Evolutionary conservation across 2,329 filamentous ascomycete species (phyloP).

Genomic region (Fusarium avenaceum): DNA sequence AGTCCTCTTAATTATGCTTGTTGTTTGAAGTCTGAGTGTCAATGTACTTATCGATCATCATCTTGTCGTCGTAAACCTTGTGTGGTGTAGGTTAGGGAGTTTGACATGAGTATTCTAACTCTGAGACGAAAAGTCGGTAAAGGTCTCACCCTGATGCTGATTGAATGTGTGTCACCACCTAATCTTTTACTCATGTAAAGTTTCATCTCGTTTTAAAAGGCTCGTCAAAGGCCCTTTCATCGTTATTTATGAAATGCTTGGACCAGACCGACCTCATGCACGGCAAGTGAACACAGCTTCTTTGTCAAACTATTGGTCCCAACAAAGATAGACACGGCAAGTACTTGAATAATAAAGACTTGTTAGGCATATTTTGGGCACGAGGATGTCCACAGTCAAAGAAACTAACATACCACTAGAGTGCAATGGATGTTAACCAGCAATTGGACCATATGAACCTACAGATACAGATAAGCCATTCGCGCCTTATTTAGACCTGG

Average conservation of each 20-base stretch:
- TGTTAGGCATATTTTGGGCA: background rate
- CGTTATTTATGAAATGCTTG: conserved; percentile 16
- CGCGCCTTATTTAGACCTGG: conserved; percentile 1
- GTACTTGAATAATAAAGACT: background rate
- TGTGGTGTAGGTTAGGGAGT: conserved; percentile 16
- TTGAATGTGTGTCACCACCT: background rate
- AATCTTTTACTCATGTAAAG: background rate
- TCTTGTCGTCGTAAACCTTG: background rate
- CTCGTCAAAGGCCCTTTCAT: background rate
- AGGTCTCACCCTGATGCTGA: background rate
- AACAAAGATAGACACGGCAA: conserved; percentile 2
- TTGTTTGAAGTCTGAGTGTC: background rate
- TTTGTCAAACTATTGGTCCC: background rate
- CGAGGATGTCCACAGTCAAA: conserved; percentile 15
- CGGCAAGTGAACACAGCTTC: conserved; percentile 16
- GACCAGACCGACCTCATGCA: conserved; percentile 36
- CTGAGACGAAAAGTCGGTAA: background rate
- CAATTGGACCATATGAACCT: too few species aligned
- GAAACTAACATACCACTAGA: conserved; percentile 10
- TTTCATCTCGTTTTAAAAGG: background rate
- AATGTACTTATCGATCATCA: too few species aligned
- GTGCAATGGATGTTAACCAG: conserved; percentile 2
- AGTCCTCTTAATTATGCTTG: conserved; percentile 6
- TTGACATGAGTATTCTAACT: background rate
- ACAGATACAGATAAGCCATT: background rate